Evolutionary conservation across 2,329 filamentous ascomycete genomes (phyloP), one percentile per base, ranked within the genome.

Genomic region (Xylariaceae sp.): DNA sequence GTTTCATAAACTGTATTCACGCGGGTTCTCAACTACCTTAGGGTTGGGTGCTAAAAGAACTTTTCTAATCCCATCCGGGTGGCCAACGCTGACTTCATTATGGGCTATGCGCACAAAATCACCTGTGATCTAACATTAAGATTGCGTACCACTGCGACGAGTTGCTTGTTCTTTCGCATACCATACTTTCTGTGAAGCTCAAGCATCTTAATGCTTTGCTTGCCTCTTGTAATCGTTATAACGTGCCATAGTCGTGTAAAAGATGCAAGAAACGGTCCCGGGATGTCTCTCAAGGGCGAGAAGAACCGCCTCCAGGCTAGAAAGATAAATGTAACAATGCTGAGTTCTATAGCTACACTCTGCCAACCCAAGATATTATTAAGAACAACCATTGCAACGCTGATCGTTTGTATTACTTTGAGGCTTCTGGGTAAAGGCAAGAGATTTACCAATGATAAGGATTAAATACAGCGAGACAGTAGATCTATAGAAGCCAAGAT

Each of bases 61-160:
- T 37, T 68, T 62, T 16, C 65, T 66, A 16, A 76, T 64, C 11
- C 69, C 76, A 53, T 75, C 70, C 1, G 74, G 72, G 55, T 78
- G 71, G 44, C 68, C 68, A 32, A 78, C 68, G 51, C 72, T 76
- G 54, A 78, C 69, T 67, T 78, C 75, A 44, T 77, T 72, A 21
- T 70, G 65, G 5, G 68, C 66, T 26, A 78, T 75, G 13, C 76
- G 73, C 24, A 78, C 72, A 58, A 78, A 77, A 26, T 68, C 60
- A 2, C 71, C 69, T 72, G 36, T 15, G 29, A 23, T 35, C 18
- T 8, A 16, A 6, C 1, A 26, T 40, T 6, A 30, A 33, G 6
- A 13, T 30, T 8, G 6, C 29, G 21, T 32, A 13, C 7, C 2
- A 6, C 6, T 3, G 16, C 26, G 7, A 11, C 4, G 5, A 48